Percentiles rank a stretch among this genome's conserved stretches.
Conservation (phyloP, 345 rosid species). For the Microthlaspi erraticum region DNA sequence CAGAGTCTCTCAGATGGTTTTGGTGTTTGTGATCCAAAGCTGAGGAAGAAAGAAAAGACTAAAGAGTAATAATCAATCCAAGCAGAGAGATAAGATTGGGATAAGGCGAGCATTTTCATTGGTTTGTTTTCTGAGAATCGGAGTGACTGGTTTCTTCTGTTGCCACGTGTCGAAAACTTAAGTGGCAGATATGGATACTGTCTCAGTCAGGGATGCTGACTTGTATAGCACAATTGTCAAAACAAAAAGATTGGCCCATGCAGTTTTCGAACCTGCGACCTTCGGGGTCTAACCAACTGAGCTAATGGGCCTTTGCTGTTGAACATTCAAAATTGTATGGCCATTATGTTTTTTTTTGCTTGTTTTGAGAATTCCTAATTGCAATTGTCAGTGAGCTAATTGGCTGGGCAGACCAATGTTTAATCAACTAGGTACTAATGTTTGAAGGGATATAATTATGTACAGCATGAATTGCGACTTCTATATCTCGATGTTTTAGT, state of each 20-base stretch:
- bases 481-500: too few relatives aligned
- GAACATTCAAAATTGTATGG: too few relatives aligned
- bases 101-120: constrained; percentile 68
- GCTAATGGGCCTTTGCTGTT: constrained; percentile 29
- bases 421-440: too few relatives aligned
- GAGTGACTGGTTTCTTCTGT: constrained; percentile 28
- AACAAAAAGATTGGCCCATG: constrained; percentile 13
- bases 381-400: too few relatives aligned
- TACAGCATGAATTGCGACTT: too few relatives aligned
- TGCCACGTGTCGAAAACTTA: constrained; percentile 59
- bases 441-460: too few relatives aligned
- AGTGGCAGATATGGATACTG: constrained; percentile 49
- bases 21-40: constrained; percentile 27
- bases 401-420: too few relatives aligned
- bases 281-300: constrained; percentile 88
- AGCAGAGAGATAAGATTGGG: constrained; percentile 68
- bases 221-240: neutral
- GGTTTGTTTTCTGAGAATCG: constrained; percentile 52
- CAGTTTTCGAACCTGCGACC: constrained; percentile 58
- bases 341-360: too few relatives aligned
- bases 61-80: constrained; percentile 37
- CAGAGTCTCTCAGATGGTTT: constrained; percentile 17
- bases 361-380: neutral
- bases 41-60: constrained; percentile 11
- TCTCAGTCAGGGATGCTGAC: constrained; percentile 40